These are phyloP conservation scores for Deinandra increscens DNA, from an alignment of 129 eudicot genomes.

Conservation along the genomic window DNA sequence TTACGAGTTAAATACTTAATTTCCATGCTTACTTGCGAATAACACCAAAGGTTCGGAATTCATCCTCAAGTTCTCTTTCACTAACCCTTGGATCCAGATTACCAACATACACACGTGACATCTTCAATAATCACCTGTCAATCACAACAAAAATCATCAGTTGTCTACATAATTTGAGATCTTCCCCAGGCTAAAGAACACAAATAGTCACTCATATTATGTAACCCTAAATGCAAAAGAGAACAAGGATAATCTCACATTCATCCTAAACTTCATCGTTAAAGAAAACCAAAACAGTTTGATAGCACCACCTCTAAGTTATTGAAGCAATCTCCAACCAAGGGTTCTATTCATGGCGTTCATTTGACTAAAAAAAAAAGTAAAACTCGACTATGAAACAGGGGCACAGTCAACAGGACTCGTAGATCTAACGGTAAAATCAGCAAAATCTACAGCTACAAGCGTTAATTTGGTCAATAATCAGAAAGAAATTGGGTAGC, in stretches of 20 bases:
- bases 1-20: not conserved
- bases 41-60: conserved; percentile 34
- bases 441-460: not conserved
- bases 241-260: not conserved
- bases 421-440: not conserved
- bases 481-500: not conserved
- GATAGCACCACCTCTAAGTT: too few species aligned
- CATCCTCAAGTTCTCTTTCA: not conserved
- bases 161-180: not conserved
- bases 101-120: conserved; percentile 1
- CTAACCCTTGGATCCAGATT: not conserved
- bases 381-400: too few species aligned
- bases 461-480: not conserved
- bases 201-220: too few species aligned
- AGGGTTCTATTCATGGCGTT: too few species aligned
- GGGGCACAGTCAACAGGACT: not conserved
- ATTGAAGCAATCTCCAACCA: too few species aligned
- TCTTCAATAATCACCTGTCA: not conserved
- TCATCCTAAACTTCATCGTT: not conserved
- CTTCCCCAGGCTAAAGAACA: too few species aligned
- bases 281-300: too few species aligned
- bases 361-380: too few species aligned
- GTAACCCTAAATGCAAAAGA: too few species aligned
- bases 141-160: not conserved
- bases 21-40: conserved; percentile 51